phyloP scores from a whole-genome alignment of 2,329 filamentous ascomycete genomes.

The Trichoderma guizhouense region DNA sequence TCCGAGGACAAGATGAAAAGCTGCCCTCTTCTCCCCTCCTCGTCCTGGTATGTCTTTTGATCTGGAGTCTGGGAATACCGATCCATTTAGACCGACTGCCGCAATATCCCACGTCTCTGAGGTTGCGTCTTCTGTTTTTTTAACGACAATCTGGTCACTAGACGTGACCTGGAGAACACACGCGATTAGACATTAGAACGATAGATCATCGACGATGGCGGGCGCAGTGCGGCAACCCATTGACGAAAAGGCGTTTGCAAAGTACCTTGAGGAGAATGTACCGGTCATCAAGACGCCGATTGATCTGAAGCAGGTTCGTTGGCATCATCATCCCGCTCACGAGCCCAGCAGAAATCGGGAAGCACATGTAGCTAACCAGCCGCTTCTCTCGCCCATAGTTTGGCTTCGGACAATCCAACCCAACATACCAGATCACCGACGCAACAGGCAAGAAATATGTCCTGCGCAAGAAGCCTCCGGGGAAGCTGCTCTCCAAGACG shows the following conservation, averaged over 20 bases:
- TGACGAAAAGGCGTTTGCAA: conserved; percentile 73
- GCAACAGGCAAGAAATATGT: conserved; percentile 71
- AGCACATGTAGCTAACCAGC: conserved; percentile 6
- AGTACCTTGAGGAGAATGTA: conserved; percentile 74
- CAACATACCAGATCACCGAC: conserved; percentile 86
- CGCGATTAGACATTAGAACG: background rate
- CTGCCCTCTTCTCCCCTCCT: background rate
- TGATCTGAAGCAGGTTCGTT: conserved; percentile 72
- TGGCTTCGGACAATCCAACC: conserved; percentile 95
- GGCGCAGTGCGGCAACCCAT: conserved; percentile 88
- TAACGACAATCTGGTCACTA: background rate
- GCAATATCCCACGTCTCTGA: background rate
- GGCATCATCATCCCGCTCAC: background rate
- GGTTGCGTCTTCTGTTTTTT: background rate
- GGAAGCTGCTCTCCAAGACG: conserved; percentile 84
- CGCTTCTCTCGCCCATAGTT: conserved; percentile 57
- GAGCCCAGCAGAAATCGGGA: no score
- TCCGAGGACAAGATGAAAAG: background rate
- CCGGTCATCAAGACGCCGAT: conserved; percentile 79
- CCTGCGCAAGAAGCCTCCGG: conserved; percentile 97
- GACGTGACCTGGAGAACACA: background rate
- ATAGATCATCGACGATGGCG: conserved; percentile 59
- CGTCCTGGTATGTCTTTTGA: background rate
- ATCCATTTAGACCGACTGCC: background rate
- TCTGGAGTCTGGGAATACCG: background rate